Conservation (phyloP, 768 basidiomycete genomes). For the Collybiopsis confluens region DNA sequence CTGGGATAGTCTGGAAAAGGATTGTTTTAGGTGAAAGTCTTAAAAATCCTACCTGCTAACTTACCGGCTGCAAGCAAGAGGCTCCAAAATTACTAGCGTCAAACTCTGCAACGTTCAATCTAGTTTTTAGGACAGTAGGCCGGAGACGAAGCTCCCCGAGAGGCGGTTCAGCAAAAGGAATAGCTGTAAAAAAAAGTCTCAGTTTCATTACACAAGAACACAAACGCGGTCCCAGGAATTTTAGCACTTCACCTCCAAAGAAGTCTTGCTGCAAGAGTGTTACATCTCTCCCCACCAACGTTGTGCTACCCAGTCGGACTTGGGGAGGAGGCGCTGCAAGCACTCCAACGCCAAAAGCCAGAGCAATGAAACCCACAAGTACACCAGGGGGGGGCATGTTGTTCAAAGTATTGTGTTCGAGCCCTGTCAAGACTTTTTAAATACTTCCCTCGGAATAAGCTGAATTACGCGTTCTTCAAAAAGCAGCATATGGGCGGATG, state of each 20-base stretch:
- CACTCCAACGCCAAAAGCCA: background rate
- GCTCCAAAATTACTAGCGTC: constrained; percentile 45
- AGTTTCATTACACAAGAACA: background rate
- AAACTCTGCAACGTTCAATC: constrained; percentile 27
- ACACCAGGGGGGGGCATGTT: background rate
- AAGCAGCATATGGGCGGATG: no score
- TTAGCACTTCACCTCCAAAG: constrained; percentile 37
- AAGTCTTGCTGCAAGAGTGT: constrained; percentile 36
- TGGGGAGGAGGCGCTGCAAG: background rate
- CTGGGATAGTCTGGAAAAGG: background rate
- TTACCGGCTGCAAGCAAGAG: constrained; percentile 40
- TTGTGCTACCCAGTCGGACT: constrained; percentile 34
- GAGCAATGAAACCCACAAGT: background rate
- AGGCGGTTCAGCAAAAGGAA: constrained; percentile 54
- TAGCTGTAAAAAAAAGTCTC: constrained; percentile 27
- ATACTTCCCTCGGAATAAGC: no score
- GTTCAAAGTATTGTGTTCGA: no score
- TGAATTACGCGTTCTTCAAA: no score
- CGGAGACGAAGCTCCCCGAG: constrained; percentile 42
- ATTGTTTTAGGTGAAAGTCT: no score
- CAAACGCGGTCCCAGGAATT: no score
- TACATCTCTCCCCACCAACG: constrained; percentile 31
- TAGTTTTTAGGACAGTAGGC: constrained; percentile 42
- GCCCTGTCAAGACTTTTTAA: no score
- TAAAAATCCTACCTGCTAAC: background rate